Conservation (phyloP, 331 rosid genomes). For the Quercus tomentella region DNA sequence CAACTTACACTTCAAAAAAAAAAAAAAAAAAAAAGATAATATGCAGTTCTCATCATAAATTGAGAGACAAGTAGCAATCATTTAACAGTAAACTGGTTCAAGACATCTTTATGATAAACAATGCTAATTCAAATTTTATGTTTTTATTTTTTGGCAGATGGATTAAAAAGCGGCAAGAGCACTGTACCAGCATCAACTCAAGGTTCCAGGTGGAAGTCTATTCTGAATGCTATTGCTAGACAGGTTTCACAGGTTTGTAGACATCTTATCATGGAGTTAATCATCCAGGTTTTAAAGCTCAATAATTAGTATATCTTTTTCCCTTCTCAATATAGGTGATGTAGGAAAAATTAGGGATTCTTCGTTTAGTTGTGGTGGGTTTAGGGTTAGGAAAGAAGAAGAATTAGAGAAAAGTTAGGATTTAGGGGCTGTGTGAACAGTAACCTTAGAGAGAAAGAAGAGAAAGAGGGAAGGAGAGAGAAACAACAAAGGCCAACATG, state of each 20-base stretch:
- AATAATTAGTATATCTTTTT: neutral
- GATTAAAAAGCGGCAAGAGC: conserved; percentile 42
- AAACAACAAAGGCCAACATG: too few species aligned
- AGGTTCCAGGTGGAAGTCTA: conserved; percentile 71
- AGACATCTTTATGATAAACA: conserved; percentile 20
- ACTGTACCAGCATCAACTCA: conserved; percentile 27
- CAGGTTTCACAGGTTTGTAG: conserved; percentile 89
- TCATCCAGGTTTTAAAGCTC: neutral
- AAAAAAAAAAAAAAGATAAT: neutral
- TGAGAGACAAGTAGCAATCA: neutral
- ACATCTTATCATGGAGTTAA: neutral
- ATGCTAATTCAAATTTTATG: conserved; percentile 17
- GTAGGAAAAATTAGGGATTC: too few species aligned
- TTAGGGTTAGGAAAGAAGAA: too few species aligned
- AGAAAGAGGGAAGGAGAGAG: too few species aligned
- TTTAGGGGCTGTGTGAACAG: too few species aligned
- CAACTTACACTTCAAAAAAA: neutral
- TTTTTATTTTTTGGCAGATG: conserved; percentile 41
- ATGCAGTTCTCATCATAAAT: neutral
- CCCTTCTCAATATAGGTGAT: neutral
- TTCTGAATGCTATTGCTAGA: conserved; percentile 67
- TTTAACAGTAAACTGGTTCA: neutral
- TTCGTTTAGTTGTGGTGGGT: too few species aligned
- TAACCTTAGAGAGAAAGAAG: too few species aligned
- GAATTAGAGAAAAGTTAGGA: too few species aligned